A percentile compares a stretch with the other conserved stretches of the same genome.
These are phyloP conservation scores for Cymbopogon flexuosus DNA, from an alignment of 202 grass and related monocot genomes.

Conservation along the genomic window DNA sequence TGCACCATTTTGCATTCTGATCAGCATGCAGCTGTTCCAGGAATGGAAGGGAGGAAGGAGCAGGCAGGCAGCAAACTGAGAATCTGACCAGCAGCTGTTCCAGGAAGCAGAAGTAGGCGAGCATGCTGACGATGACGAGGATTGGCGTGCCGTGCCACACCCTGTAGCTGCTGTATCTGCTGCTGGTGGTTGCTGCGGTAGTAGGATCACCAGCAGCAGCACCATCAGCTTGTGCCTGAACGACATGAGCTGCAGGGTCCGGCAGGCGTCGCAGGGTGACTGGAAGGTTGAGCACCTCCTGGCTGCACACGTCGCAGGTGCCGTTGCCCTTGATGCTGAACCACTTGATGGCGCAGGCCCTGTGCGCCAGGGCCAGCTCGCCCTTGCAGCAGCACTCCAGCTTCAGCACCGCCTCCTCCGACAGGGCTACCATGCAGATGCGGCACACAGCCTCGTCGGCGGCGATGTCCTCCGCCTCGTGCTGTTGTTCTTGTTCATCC, in stretches of 20 bases:
- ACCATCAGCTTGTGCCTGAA: background rate
- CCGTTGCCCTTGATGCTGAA: slow-evolving; percentile 84
- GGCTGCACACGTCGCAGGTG: slow-evolving; percentile 79
- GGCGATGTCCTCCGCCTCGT: slow-evolving; percentile 37
- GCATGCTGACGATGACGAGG: slow-evolving; percentile 66
- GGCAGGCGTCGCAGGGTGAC: slow-evolving; percentile 63
- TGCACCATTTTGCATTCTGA: background rate
- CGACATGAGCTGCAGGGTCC: background rate
- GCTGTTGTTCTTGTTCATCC: background rate
- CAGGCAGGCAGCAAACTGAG: slow-evolving; percentile 26
- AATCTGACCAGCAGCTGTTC: slow-evolving; percentile 57
- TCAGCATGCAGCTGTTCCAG: slow-evolving; percentile 51
- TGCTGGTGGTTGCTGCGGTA: background rate
- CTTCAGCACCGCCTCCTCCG: slow-evolving; percentile 53
- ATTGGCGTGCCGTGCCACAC: slow-evolving; percentile 55
- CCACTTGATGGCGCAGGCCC: slow-evolving; percentile 78
- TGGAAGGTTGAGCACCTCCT: slow-evolving; percentile 77
- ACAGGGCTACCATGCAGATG: slow-evolving; percentile 74
- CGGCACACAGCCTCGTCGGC: slow-evolving; percentile 82
- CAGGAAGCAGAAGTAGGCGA: slow-evolving; percentile 98
- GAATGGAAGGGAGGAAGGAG: slow-evolving; percentile 58
- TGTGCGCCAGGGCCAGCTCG: slow-evolving; percentile 77
- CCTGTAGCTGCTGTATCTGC: slow-evolving; percentile 1
- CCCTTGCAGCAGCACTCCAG: slow-evolving; percentile 87
- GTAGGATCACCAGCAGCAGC: background rate